Base-by-base conservation (phyloP, 768 basidiomycete species). In the Bullera alba region DNA sequence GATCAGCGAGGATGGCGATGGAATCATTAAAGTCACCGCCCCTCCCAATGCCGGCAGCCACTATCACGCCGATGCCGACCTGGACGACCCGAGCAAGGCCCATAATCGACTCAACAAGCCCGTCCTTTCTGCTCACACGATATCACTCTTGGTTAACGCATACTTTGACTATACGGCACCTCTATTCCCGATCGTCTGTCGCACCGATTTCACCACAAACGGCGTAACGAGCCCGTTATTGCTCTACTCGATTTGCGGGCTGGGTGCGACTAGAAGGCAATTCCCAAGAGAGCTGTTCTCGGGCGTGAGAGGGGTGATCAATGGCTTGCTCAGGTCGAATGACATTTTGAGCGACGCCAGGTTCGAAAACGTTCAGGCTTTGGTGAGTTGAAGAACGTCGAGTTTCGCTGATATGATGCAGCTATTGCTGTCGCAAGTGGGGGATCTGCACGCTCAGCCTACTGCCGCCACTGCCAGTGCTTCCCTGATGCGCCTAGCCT, bases 231-330 rank as follows among this genome's bases (percentile, higher is more conserved):
- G 86, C 3, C 76, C 77, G 1, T 78, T 99, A 21, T 74, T 97
- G 50, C 79, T 97, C 19, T 96, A 96, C 72, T 84, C 88, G 30
- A 91, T 97, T 74, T 96, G 91, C 72, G 83, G 90, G 26, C 83
- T 96, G 35, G 87, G 92, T 17, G 83, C 89, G 26, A 73, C 75
- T n/a, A 80, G 85, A 47, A 80, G 92, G 42, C 83, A 87, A 53
- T 83, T 87, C 4, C 85, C 90, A 2, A 83, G 87, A 58, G 76
- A 79, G 46, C 79, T 92, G n/a, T 95, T 97, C 60, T 86, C 93
- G 60, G 83, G 84, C 2, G 83, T 99, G 50, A 82, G 93, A 53
- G 84, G 81, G 55, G 80, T 85, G 10, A 88, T 96, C 58, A 92
- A 93, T 65, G 79, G 77, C 39, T 77, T 92, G 41, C 84, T 96